Conservation (phyloP, 225 moss, liverwort and hornwort species). For the Bryum argenteum region DNA sequence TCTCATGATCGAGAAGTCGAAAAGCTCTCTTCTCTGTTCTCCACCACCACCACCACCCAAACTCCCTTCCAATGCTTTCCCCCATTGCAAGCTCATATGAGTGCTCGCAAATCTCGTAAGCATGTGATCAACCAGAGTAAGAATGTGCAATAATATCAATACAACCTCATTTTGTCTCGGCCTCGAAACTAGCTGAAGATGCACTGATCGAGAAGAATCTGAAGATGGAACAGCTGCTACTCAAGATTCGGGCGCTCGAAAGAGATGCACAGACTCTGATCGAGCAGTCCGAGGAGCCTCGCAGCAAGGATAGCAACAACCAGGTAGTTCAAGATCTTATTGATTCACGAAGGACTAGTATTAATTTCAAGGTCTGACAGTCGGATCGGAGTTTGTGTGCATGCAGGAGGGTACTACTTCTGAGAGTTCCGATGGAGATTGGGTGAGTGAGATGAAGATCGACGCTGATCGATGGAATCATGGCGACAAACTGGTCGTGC, state of each 20-base stretch:
- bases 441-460: conserved; percentile 35
- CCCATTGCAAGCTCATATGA: no score
- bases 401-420: neutral
- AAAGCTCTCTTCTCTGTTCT: conserved; percentile 14
- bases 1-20: conserved; percentile 25
- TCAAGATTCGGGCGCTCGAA: conserved; percentile 49
- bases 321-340: neutral
- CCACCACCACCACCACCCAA: neutral
- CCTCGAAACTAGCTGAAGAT: neutral
- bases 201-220: neutral
- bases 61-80: neutral
- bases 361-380: neutral
- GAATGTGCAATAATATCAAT: neutral
- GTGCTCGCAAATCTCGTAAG: no score
- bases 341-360: no score
- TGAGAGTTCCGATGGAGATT: conserved; percentile 45
- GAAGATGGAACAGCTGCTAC: conserved; percentile 35
- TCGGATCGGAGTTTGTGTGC: no score
- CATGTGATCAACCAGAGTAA: no score
- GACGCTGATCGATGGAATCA: conserved; percentile 44
- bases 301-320: conserved; percentile 29
- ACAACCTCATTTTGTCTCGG: neutral
- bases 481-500: conserved; percentile 44
- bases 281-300: conserved; percentile 19
- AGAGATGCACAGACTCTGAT: conserved; percentile 38